Conservation (phyloP, 2,329 filamentous ascomycete genomes). For the Sphaerulina populicola region DNA sequence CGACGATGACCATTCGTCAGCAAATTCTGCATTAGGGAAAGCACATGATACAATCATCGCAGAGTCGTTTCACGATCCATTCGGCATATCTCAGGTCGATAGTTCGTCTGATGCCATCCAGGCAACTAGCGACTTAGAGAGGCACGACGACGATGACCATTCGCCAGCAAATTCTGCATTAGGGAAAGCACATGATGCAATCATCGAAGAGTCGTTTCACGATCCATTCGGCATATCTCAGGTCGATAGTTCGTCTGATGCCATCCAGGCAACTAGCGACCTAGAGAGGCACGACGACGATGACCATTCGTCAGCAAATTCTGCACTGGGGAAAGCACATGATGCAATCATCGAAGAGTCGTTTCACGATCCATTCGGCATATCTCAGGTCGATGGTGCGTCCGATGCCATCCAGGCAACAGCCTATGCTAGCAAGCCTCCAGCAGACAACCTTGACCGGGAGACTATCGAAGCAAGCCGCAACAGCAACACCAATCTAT, state of each 20-base stretch:
- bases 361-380: not conserved
- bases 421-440: not conserved
- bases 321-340: not conserved
- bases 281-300: not conserved
- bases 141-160: not conserved
- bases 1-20: not conserved
- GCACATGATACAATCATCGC: not conserved
- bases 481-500: not conserved
- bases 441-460: not conserved
- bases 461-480: not conserved
- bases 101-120: not conserved
- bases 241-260: not conserved
- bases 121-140: not conserved
- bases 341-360: not conserved
- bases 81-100: conserved; percentile 1
- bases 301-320: not conserved
- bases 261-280: too few species aligned
- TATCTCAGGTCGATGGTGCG: conserved; percentile 2
- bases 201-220: not conserved
- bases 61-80: not conserved
- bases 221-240: not conserved
- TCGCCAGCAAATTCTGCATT: not conserved
- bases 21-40: not conserved
- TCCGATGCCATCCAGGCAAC: not conserved
- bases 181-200: not conserved